A percentile compares a stretch with the other conserved stretches of the same genome.
These are phyloP conservation scores for Pichia kudriavzevii DNA, from an alignment of 1,139 yeast genomes.

Conservation along the genomic window DNA sequence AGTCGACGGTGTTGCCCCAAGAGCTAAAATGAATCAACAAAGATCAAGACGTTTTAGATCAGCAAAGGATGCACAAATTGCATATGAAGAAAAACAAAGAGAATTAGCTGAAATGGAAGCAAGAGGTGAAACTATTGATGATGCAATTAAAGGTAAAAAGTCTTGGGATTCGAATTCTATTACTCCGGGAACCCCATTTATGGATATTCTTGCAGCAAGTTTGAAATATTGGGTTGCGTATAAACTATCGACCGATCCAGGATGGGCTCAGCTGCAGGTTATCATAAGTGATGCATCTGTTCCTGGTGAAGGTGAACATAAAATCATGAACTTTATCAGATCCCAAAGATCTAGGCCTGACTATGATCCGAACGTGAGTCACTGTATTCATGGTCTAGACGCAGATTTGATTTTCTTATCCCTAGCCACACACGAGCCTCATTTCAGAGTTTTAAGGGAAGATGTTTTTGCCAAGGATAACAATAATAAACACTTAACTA, in stretches of 20 bases:
- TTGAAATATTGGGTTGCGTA: constrained; percentile 86
- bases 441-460: constrained; percentile 87
- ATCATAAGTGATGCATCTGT: constrained; percentile 93
- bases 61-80: constrained; percentile 83
- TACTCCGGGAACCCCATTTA: constrained; percentile 97
- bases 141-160: constrained; percentile 49
- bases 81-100: constrained; percentile 53
- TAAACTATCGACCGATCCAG: constrained; percentile 78
- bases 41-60: constrained; percentile 90
- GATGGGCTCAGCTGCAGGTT: constrained; percentile 81
- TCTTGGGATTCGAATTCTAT: constrained; percentile 93
- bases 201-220: constrained; percentile 81
- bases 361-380: constrained; percentile 83
- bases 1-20: constrained; percentile 97
- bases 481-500: constrained; percentile 39
- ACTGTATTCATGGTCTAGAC: constrained; percentile 93
- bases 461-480: constrained; percentile 82
- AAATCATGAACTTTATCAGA: constrained; percentile 90
- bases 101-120: constrained; percentile 44
- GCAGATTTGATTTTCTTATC: constrained; percentile 97
- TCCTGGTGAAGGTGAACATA: constrained; percentile 99
- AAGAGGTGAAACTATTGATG: constrained; percentile 61
- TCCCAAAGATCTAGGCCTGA: constrained; percentile 77
- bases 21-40: constrained; percentile 99
- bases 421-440: constrained; percentile 94